Percentiles rank a stretch among this genome's conserved stretches.
Evolutionary conservation across 2,329 filamentous ascomycete genomes (phyloP).

Genomic region (Neoarthrinium moseri): DNA sequence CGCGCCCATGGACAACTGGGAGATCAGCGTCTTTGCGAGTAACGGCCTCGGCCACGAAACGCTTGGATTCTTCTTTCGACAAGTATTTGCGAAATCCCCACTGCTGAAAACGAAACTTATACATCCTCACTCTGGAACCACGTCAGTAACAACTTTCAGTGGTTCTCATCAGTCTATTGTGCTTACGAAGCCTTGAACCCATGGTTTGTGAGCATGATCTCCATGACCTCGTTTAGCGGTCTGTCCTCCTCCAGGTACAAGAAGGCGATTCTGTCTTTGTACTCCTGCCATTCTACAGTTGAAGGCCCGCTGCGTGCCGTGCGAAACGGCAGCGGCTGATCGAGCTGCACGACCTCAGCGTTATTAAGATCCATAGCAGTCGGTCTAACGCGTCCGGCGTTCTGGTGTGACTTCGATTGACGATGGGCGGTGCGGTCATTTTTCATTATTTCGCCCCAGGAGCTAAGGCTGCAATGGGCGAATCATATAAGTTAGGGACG

Average conservation of each 20-base stretch:
- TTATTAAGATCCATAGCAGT: too few relatives aligned
- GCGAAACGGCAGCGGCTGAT: conserved; percentile 3
- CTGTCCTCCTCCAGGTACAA: conserved; percentile 49
- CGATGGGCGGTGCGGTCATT: too few relatives aligned
- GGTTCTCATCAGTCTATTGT: not conserved
- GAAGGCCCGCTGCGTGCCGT: not conserved
- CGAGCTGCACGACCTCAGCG: too few relatives aligned
- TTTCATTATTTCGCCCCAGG: too few relatives aligned
- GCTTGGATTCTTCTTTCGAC: not conserved
- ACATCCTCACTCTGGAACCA: conserved; percentile 47
- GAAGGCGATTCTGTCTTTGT: conserved; percentile 43
- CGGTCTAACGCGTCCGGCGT: too few relatives aligned
- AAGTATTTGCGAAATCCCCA: conserved; percentile 54
- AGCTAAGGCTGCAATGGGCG: too few relatives aligned
- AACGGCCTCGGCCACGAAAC: not conserved
- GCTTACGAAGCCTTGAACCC: conserved; percentile 50
- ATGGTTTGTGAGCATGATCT: conserved; percentile 45
- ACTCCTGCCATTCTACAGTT: conserved; percentile 38
- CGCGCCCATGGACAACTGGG: conserved; percentile 2
- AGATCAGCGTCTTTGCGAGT: not conserved
- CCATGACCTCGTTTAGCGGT: conserved; percentile 52
- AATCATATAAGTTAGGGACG: too few relatives aligned
- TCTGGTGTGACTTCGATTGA: too few relatives aligned
- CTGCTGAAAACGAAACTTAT: conserved; percentile 54
- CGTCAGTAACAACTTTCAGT: conserved; percentile 10